Conservation (phyloP, 495 filamentous ascomycete species). For the Lophiotrema nucula region DNA sequence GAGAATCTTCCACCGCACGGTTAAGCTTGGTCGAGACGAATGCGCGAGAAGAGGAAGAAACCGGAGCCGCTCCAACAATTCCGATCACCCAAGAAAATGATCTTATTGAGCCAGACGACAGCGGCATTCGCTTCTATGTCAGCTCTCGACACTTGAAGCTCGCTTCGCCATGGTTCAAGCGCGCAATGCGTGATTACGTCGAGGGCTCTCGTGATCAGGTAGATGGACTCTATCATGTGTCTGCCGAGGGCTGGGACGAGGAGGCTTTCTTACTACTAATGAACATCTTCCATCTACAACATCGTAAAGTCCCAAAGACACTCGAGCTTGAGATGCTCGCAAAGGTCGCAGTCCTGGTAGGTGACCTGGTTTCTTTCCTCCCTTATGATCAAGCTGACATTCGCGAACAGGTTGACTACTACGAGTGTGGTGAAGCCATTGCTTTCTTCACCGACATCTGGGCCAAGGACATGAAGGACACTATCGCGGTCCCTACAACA, state of each 20-base stretch:
- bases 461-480: constrained; percentile 37
- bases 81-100: not conserved
- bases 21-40: no score
- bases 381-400: no score
- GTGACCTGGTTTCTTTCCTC: no score
- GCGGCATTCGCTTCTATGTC: constrained; percentile 32
- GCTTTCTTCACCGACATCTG: constrained; percentile 48
- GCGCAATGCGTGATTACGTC: constrained; percentile 39
- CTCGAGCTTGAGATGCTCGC: constrained; percentile 49
- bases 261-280: constrained; percentile 50
- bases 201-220: constrained; percentile 39
- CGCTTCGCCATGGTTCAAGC: constrained; percentile 49
- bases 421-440: constrained; percentile 48
- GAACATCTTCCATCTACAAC: constrained; percentile 52
- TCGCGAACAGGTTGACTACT: constrained; percentile 56
- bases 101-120: not conserved
- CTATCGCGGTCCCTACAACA: constrained; percentile 7
- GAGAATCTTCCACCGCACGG: no score
- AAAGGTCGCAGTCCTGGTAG: constrained; percentile 50
- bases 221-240: constrained; percentile 48
- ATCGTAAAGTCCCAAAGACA: constrained; percentile 42
- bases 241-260: constrained; percentile 42
- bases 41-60: no score
- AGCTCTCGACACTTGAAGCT: constrained; percentile 54
- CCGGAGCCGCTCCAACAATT: no score